These are phyloP conservation scores for Penicillium thymicola DNA, from an alignment of 2,329 filamentous ascomycete genomes.

Conservation along the genomic window DNA sequence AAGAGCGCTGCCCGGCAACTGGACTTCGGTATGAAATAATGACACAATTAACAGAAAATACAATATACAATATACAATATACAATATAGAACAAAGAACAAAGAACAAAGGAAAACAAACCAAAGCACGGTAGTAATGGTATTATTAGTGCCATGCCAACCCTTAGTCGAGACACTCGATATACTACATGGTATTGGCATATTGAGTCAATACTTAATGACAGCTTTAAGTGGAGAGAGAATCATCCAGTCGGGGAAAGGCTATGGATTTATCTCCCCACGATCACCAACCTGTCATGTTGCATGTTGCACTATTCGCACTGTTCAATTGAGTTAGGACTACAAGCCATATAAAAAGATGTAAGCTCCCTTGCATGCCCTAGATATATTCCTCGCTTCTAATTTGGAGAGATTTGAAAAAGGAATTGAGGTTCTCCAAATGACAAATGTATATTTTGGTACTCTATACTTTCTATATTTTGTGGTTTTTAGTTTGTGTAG, in stretches of 20 bases:
- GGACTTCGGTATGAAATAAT: conserved; percentile 60
- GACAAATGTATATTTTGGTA: background rate
- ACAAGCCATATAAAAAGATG: background rate
- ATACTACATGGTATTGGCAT: background rate
- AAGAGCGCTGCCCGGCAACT: conserved; percentile 79
- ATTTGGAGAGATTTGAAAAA: background rate
- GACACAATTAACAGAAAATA: background rate
- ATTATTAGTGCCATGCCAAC: background rate
- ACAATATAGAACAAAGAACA: background rate
- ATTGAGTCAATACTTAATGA: background rate
- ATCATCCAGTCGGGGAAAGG: background rate
- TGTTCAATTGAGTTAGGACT: background rate
- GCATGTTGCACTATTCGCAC: background rate
- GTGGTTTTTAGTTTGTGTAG: background rate
- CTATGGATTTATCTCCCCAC: background rate
- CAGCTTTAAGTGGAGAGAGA: background rate
- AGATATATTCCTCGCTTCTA: background rate
- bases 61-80: background rate
- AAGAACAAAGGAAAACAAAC: background rate
- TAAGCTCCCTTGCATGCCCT: background rate
- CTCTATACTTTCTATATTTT: background rate
- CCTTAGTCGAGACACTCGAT: background rate
- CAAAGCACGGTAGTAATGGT: background rate
- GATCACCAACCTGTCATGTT: background rate
- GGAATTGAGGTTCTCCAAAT: background rate